Base-by-base conservation (phyloP, 495 filamentous ascomycete genomes). In the Trichoderma erinaceum region DNA sequence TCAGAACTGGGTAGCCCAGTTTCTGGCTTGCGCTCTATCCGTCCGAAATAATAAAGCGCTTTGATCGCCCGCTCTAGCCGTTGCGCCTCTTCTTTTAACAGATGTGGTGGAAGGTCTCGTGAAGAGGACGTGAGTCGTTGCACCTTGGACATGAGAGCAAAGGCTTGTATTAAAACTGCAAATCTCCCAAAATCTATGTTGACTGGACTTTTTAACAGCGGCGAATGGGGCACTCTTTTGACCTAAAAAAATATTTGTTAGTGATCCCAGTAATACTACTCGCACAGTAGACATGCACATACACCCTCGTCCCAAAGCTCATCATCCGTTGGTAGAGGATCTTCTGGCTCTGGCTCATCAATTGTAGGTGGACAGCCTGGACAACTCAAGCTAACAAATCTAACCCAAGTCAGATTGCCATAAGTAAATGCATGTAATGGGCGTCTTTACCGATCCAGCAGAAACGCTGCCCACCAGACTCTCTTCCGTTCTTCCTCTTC, bases 281-380 rank as follows among this genome's bases (percentile, higher is more conserved):
- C 18, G n/a, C n/a, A 11, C 8, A 1, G 48, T 7, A 21, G 48
- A 46, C 48, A 11, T 21, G 18, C 25, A 52, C 48, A 11, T 21
- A 52, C 48, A 18, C 48, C 48, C n/a, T 52, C 48, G 21, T 52
- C 48, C 48, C 48, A 52, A 21, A 52, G 48, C 48, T 16, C 48
- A 10, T 52, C 48, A 23, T 52, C 48, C 21, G 48, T 23, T 4
- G 48, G 48, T 21, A 52, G 48, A 23, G 18, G 18, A 21, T 52
- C n/a, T 11, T 52, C 18, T 52, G 48, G n/a, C 18, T 21, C 48
- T 11, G 48, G 48, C n/a, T 52, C 48, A 23, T 23, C 48, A 21
- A 52, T 52, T 0, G 48, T 21, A 6, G 48, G 4, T 10, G 48
- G 48, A 10, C 48, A 52, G 4, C 48, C 48, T 52, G 48, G 48